Evolutionary conservation across 352 stramenopile species (phyloP), one percentile per base, ranked within the genome.

Genomic region (Pythium dissotocum): DNA sequence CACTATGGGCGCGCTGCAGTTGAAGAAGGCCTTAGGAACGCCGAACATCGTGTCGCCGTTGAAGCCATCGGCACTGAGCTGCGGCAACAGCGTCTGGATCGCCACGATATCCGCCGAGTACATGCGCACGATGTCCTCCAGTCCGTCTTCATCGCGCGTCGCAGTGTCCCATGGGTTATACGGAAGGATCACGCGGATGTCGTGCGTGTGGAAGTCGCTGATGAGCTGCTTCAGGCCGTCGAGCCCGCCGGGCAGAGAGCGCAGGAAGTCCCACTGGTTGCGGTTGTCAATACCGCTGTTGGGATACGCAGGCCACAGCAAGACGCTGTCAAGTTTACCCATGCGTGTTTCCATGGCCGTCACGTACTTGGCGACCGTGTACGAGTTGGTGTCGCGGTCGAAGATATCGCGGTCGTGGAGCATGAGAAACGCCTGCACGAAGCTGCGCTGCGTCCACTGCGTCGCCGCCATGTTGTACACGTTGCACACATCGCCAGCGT

Each of bases 31-130:
- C 56, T 77, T 83, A 1, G 86, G 87, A 0, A 97, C 84, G 26
- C 87, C 89, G 63, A 91, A 94, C 84, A 97, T 94, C 16, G 89
- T 97, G 76, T 97, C 89, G 9, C 87, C 89, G 61, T 97, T 97
- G 63, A 97, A 91, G 21, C 81, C 89, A 53, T 97, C 89, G 21
- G 79, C 83, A 21, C 77, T 67, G 6, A 85, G 61, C 46, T 75
- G 70, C 0, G 69, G 54, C 0, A 93, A 18, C 21, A 91, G 55
- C 33, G 73, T 55, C 16, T 74, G 63, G 52, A 94, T 67, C 28
- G 67, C 86, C 5, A 69, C 61, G n/a, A 93, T 86, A 58, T 95
- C 87, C 10, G 84, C 85, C 30, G 48, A 73, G 66, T 95, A 93
- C 78, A 89, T 92, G 26, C 85, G 82, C 38, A 91, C 82, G 1